Percentiles rank a stretch among this genome's conserved stretches.
Conservation (phyloP, 495 filamentous ascomycete genomes). For the Terfezia boudieri region DNA sequence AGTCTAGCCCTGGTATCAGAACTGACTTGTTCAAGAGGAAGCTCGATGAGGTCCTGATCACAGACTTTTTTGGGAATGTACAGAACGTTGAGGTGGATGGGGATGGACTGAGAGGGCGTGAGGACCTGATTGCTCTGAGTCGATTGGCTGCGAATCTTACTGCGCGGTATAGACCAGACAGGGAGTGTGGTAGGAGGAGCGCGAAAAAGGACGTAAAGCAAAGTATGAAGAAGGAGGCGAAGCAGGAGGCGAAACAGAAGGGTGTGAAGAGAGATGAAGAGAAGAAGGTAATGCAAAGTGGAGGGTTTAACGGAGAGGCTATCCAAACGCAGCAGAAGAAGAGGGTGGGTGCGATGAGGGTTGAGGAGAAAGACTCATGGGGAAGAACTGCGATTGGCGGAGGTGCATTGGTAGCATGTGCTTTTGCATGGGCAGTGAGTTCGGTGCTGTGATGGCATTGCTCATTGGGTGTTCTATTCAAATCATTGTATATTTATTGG, state of each 20-base stretch:
- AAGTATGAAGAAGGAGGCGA: not conserved
- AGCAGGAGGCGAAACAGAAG: not conserved
- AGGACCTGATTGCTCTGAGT: slow-evolving; percentile 46
- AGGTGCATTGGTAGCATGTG: slow-evolving; percentile 11
- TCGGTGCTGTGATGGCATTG: not conserved
- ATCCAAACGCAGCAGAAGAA: slow-evolving; percentile 9
- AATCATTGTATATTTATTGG: not conserved
- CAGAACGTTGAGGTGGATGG: slow-evolving; percentile 82
- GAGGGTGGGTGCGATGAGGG: slow-evolving; percentile 7
- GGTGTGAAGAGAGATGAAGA: slow-evolving; percentile 12
- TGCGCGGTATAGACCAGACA: not conserved
- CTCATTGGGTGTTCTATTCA: not conserved
- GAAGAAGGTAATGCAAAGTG: slow-evolving; percentile 11
- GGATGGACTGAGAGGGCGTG: slow-evolving; percentile 30
- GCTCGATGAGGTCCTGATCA: slow-evolving; percentile 31
- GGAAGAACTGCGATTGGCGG: slow-evolving; percentile 15
- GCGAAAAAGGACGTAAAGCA: slow-evolving; percentile 1
- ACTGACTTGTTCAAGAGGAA: slow-evolving; percentile 77
- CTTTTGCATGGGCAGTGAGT: slow-evolving; percentile 15
- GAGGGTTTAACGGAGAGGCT: slow-evolving; percentile 1
- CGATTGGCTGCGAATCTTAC: slow-evolving; percentile 18
- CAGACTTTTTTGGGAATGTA: slow-evolving; percentile 97
- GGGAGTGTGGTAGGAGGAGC: not conserved
- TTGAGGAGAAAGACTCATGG: slow-evolving; percentile 14
- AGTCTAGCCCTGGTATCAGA: slow-evolving; percentile 70